Evolutionary conservation across 2,329 filamentous ascomycete genomes (phyloP).

Genomic region (Bipolaris oryzae): DNA sequence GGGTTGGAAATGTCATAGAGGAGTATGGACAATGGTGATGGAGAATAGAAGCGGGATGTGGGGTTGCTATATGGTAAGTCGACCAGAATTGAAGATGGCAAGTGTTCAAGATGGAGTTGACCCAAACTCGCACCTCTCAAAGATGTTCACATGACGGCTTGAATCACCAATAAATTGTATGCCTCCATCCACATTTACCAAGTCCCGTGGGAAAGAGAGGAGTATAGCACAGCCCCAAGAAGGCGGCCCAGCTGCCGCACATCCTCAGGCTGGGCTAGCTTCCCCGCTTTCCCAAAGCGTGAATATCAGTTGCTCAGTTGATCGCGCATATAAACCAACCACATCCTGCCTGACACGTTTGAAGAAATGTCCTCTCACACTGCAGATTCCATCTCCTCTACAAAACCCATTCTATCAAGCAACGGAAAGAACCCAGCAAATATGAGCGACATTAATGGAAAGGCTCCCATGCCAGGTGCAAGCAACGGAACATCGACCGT

Average conservation of each 20-base stretch:
- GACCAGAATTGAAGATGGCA: background rate
- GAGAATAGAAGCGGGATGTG: background rate
- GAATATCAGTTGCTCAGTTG: conserved; percentile 12
- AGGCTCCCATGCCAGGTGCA: conserved; percentile 39
- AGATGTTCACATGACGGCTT: background rate
- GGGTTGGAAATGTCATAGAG: background rate
- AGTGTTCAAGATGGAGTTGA: background rate
- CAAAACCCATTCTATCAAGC: conserved; percentile 29
- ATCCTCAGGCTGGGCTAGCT: conserved; percentile 21
- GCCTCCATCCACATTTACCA: background rate
- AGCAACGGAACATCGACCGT: conserved; percentile 11
- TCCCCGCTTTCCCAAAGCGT: conserved; percentile 25
- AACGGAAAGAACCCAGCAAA: conserved; percentile 17
- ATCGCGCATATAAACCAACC: conserved; percentile 27
- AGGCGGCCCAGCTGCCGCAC: conserved; percentile 16
- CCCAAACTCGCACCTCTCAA: background rate
- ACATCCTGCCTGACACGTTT: background rate
- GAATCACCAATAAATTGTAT: background rate
- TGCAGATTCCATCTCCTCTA: conserved; percentile 36
- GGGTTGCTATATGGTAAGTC: background rate
- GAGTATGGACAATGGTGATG: background rate
- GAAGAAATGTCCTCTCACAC: conserved; percentile 10
- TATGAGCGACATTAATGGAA: conserved; percentile 48
- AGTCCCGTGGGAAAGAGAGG: conserved; percentile 4
- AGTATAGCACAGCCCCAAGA: conserved; percentile 24